Evolutionary conservation across 177 flowering plant genomes (phyloP).

Genomic region (Tripterygium wilfordii): DNA sequence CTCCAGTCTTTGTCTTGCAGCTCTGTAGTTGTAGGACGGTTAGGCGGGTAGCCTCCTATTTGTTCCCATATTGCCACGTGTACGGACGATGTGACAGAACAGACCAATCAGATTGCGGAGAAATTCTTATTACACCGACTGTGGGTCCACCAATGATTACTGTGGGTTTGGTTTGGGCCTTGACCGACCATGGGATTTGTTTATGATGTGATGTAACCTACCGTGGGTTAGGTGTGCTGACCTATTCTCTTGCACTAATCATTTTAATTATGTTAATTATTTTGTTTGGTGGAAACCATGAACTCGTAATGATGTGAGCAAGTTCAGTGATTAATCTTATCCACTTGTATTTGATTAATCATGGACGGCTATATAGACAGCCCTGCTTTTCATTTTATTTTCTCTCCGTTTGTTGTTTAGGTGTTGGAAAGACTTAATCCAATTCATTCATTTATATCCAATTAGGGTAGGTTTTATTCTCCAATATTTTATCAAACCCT

Average conservation of each 20-base stretch:
- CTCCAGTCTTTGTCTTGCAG: slow-evolving; percentile 10
- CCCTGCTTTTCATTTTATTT: background rate
- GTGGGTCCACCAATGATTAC: slow-evolving; percentile 19
- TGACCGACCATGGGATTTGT: slow-evolving; percentile 23
- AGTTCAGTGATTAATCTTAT: background rate
- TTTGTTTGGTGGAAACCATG: background rate
- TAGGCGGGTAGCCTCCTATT: slow-evolving; percentile 16
- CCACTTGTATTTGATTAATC: background rate
- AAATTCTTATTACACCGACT: slow-evolving; percentile 1
- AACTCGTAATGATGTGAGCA: background rate
- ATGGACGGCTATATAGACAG: slow-evolving; percentile 2
- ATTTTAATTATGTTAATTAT: background rate
- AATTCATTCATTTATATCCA: background rate
- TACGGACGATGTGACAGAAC: slow-evolving; percentile 14
- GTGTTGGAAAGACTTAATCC: slow-evolving; percentile 1
- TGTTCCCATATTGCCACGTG: slow-evolving; percentile 17
- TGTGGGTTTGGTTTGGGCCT: background rate
- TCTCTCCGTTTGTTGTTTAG: background rate
- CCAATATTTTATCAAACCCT: too few relatives aligned
- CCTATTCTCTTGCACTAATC: slow-evolving; percentile 5
- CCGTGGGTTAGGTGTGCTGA: slow-evolving; percentile 3
- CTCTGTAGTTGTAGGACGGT: too few relatives aligned
- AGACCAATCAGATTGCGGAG: background rate
- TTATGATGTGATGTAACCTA: slow-evolving; percentile 7
- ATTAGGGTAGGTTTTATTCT: too few relatives aligned